phyloP scores from a whole-genome alignment of 352 stramenopile species.

The Phytopythium cucurbitacearum region DNA sequence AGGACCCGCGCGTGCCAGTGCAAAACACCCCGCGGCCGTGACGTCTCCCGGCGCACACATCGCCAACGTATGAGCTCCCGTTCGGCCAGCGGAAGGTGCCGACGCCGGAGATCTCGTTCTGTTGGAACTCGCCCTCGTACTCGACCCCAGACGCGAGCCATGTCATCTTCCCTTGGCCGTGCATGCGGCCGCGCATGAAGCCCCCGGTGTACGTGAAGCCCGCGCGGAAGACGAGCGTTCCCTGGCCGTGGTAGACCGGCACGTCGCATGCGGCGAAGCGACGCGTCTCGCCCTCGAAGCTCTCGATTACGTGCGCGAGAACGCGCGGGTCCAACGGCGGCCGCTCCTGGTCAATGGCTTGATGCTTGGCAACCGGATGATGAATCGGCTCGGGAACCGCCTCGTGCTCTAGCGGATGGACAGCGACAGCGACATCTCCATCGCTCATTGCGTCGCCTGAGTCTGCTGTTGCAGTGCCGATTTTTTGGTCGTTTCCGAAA shows the following conservation, averaged over 20 bases:
- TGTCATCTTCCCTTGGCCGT: conserved; percentile 63
- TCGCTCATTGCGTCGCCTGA: no score
- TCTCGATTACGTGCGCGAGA: conserved; percentile 40
- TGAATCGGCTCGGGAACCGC: no score
- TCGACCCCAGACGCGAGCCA: conserved; percentile 46
- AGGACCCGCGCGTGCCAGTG: conserved; percentile 24
- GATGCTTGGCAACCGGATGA: no score
- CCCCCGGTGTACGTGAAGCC: conserved; percentile 64
- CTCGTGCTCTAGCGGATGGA: no score
- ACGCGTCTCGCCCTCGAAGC: conserved; percentile 48
- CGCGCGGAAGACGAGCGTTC: conserved; percentile 46
- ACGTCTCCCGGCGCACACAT: conserved; percentile 59
- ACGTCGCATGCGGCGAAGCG: conserved; percentile 34
- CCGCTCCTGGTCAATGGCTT: no score
- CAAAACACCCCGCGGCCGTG: conserved; percentile 71
- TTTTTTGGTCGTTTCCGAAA: no score
- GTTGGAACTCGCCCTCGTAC: conserved; percentile 69
- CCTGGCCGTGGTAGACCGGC: conserved; percentile 60
- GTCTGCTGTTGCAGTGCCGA: no score
- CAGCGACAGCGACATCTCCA: no score
- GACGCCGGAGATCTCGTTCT: conserved; percentile 64
- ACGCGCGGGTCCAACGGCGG: conserved; percentile 53
- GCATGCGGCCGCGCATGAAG: conserved; percentile 66
- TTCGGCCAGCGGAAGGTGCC: conserved; percentile 79
- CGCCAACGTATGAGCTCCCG: conserved; percentile 74